Evolutionary conservation across 306 rosid species (phyloP).

Genomic region (Fragaria vesca): DNA sequence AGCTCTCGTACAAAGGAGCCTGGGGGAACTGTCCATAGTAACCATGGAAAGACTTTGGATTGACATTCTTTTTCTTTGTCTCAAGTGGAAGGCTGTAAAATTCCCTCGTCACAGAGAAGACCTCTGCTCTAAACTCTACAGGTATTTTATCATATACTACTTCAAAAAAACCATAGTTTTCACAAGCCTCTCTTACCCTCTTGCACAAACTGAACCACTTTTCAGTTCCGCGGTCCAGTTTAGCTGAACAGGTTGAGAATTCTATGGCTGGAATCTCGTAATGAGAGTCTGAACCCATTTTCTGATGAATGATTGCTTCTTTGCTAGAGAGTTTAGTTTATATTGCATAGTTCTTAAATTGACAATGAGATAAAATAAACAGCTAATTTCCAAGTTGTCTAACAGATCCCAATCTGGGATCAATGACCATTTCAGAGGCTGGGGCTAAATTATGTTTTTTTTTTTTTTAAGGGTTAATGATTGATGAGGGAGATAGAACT

Average conservation of each 20-base stretch:
- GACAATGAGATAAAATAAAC: not conserved
- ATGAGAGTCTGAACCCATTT: not conserved
- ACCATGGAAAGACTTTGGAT: not conserved
- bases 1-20: constrained; percentile 4
- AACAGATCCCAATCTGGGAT: not conserved
- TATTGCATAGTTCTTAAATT: not conserved
- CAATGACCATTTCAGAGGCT: not conserved
- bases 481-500: too few relatives aligned
- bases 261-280: not conserved
- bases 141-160: constrained; percentile 2
- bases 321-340: not conserved
- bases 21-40: not conserved
- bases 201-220: constrained; percentile 31
- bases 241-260: not conserved
- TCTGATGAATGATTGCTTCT: not conserved
- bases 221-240: constrained; percentile 27
- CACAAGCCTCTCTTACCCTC: constrained; percentile 16
- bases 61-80: not conserved
- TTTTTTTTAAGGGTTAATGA: too few relatives aligned
- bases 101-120: not conserved
- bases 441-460: too few relatives aligned
- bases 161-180: constrained; percentile 24
- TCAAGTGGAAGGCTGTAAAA: constrained; percentile 2
- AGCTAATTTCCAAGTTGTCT: not conserved
- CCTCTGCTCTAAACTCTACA: not conserved